A percentile compares a stretch with the other conserved stretches of the same genome.
These are phyloP conservation scores for Fagopyrum esculentum DNA, from an alignment of 148 eudicot species.

Conservation along the genomic window DNA sequence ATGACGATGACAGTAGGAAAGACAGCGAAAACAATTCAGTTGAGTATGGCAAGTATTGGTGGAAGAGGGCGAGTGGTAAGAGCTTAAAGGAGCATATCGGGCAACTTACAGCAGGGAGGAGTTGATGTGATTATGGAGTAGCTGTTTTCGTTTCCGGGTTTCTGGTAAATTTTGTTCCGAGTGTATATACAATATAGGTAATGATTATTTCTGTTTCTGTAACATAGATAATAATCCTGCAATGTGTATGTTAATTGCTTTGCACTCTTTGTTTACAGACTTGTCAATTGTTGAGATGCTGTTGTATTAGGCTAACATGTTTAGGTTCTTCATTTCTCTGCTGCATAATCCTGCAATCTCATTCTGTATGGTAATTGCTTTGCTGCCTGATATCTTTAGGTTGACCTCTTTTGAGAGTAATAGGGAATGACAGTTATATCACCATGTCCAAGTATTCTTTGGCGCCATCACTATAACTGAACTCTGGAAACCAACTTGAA, in stretches of 20 bases:
- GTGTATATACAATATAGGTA: conserved; percentile 10
- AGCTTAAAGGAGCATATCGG: conserved; percentile 55
- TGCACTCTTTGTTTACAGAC: neutral
- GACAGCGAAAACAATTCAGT: conserved; percentile 44
- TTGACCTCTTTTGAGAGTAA: neutral
- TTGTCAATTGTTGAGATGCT: neutral
- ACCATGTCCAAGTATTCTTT: neutral
- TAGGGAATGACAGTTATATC: neutral
- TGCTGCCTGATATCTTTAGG: neutral
- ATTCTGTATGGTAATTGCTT: too few relatives aligned
- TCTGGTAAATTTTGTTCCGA: neutral
- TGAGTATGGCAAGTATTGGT: conserved; percentile 46
- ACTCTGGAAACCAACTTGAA: neutral
- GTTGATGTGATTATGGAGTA: conserved; percentile 17
- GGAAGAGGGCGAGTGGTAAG: conserved; percentile 29
- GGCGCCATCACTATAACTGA: neutral
- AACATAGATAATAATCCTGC: neutral
- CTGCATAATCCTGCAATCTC: neutral
- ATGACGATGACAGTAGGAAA: conserved; percentile 20
- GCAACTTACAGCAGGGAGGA: conserved; percentile 74
- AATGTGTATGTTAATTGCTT: too few relatives aligned
- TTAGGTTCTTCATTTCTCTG: neutral
- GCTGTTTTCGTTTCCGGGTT: neutral
- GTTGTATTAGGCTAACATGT: neutral
- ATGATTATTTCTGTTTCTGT: neutral